Evolutionary conservation across 2,329 filamentous ascomycete genomes (phyloP), one percentile per base, ranked within the genome.

Genomic region (Madurella fahalii): DNA sequence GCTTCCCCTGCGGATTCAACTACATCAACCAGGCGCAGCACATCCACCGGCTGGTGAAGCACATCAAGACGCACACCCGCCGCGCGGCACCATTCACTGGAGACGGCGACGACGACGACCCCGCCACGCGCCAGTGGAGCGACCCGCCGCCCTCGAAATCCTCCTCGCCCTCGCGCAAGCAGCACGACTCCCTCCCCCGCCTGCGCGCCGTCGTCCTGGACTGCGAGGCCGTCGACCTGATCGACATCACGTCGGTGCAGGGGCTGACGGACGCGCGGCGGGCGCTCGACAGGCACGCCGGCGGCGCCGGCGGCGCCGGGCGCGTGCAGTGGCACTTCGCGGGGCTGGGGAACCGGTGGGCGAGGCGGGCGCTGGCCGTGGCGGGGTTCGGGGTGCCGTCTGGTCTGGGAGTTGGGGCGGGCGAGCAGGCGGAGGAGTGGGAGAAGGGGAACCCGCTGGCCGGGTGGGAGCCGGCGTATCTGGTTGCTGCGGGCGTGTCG

Each of bases 231-330:
- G 77, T 82, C 44, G 80, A 81, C 63, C 73, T 77, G 44, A 71
- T 83, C 41, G 81, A 84, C 59, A 76, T 81, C 8, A 83, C 80
- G 1, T 74, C 76, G 4, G 70, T 81, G 0, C 79, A 83, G 62
- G 72, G 73, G 2, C 67, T 84, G 18, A 75, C 81, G 40, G 79
- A 83, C 63, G 72, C 79, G 5, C 75, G 79, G 40, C 77, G 77
- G 57, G 74, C 78, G 54, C 70, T 84, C 7, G 78, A 81, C 58
- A 71, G 72, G 17, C 78, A 79, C 53, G 75, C 80, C 1, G 66
- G 70, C n/a, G 2, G 75, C 75, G 1, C 70, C n/a, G n/a, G n/a
- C n/a, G n/a, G 75, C 40, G 64, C 63, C n/a, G n/a, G n/a, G 17
- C 25, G 44, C 20, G 74, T 77, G 4, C 72, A 77, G 61, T 77